phyloP scores from a whole-genome alignment of 192 early-diverging fungal genomes.

The Spizellomyces sp. region DNA sequence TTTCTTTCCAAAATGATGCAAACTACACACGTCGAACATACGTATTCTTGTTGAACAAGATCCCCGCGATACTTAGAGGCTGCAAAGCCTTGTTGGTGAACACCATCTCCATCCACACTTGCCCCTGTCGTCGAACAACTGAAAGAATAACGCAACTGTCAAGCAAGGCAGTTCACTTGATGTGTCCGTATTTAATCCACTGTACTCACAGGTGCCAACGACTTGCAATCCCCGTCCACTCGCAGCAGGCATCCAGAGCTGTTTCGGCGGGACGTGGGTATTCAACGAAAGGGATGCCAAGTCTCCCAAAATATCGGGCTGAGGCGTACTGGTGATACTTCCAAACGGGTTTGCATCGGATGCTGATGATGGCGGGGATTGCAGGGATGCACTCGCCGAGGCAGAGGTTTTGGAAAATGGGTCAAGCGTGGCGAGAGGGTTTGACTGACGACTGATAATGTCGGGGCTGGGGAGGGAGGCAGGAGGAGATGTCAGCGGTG shows the following conservation, averaged over 20 bases:
- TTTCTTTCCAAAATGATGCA: too few relatives aligned
- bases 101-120: constrained; percentile 64
- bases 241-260: constrained; percentile 29
- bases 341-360: background rate
- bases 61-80: constrained; percentile 66
- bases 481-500: too few relatives aligned
- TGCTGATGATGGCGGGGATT: background rate
- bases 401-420: constrained; percentile 43
- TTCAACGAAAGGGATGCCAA: constrained; percentile 19
- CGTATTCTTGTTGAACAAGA: constrained; percentile 81
- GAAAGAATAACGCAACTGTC: background rate
- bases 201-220: constrained; percentile 23
- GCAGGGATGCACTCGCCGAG: background rate
- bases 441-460: constrained; percentile 9
- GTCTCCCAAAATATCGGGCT: constrained; percentile 11
- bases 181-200: too few relatives aligned
- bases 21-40: constrained; percentile 10
- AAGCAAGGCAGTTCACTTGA: too few relatives aligned
- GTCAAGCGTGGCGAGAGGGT: constrained; percentile 30
- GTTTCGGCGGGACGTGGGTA: constrained; percentile 13
- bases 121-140: constrained; percentile 60
- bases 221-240: constrained; percentile 45
- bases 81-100: constrained; percentile 58
- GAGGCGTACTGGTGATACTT: background rate
- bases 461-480: background rate